Evolutionary conservation across 2,329 filamentous ascomycete species (phyloP).

Genomic region (Thelonectria blattea): DNA sequence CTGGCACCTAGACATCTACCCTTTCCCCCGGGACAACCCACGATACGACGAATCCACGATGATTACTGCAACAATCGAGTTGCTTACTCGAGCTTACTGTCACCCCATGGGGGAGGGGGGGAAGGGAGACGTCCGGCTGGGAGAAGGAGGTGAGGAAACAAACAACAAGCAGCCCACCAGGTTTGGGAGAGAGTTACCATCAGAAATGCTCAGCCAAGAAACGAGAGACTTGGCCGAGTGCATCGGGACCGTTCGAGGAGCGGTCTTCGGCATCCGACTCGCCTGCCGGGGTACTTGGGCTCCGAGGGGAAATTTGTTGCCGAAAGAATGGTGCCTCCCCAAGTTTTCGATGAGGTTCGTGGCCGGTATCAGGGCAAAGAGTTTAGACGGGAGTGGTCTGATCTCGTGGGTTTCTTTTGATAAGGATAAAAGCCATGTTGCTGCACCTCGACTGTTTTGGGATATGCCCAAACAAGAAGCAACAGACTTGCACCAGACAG

Average conservation of each 20-base stretch:
- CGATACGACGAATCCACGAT: neutral
- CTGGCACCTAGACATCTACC: neutral
- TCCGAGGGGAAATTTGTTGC: neutral
- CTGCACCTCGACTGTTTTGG: neutral
- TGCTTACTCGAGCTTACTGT: slow-evolving; percentile 5
- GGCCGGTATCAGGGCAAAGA: neutral
- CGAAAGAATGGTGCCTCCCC: slow-evolving; percentile 3
- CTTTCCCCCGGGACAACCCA: neutral
- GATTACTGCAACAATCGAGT: neutral
- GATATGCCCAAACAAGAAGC: neutral
- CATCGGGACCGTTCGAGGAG: slow-evolving; percentile 17
- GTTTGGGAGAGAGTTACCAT: too few relatives aligned
- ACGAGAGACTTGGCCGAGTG: neutral
- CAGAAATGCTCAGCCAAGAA: neutral
- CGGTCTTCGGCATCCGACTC: slow-evolving; percentile 32
- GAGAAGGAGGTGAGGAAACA: neutral
- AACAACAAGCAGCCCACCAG: neutral
- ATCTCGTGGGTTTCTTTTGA: neutral
- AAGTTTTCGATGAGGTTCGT: neutral
- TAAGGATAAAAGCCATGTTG: slow-evolving; percentile 18
- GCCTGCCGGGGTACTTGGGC: slow-evolving; percentile 17
- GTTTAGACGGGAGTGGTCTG: neutral
- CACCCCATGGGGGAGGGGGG: neutral
- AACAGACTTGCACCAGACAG: too few relatives aligned
- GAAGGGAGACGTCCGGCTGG: too few relatives aligned